A percentile compares a stretch with the other conserved stretches of the same genome.
Evolutionary conservation across 305 asterid genomes (phyloP).

Genomic region (Rubia balearica): DNA sequence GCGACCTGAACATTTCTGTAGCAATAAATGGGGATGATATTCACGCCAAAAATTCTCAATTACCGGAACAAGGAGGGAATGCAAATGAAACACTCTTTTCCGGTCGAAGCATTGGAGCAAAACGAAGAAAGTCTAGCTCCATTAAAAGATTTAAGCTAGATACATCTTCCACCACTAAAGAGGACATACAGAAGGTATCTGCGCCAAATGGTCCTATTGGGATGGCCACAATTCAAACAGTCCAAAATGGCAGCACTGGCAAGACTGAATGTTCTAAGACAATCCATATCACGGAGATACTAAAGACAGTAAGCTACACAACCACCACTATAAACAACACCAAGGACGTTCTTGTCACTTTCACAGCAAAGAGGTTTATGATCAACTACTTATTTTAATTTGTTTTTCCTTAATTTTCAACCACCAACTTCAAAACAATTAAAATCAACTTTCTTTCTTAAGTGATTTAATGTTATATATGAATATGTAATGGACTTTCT

Average conservation of each 20-base stretch:
- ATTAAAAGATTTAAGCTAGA: conserved; percentile 75
- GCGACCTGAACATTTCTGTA: conserved; percentile 45
- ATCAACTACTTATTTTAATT: conserved; percentile 12
- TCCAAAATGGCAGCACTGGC: conserved; percentile 30
- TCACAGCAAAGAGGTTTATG: conserved; percentile 77
- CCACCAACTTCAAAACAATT: not conserved
- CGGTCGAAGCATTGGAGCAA: conserved; percentile 72
- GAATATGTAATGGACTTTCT: too few relatives aligned
- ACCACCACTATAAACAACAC: conserved; percentile 37
- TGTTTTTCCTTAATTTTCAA: conserved; percentile 11
- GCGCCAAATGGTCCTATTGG: conserved; percentile 15
- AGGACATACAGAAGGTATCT: conserved; percentile 26
- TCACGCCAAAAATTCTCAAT: conserved; percentile 7
- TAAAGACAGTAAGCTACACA: conserved; percentile 65
- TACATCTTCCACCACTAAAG: conserved; percentile 22
- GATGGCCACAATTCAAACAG: conserved; percentile 24
- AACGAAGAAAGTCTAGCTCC: conserved; percentile 72
- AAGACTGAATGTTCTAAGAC: conserved; percentile 41
- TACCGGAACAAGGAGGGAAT: conserved; percentile 15
- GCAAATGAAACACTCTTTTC: conserved; percentile 27
- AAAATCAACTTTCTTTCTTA: not conserved
- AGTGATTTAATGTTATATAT: not conserved
- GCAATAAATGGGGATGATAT: not conserved
- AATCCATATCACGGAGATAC: conserved; percentile 49
- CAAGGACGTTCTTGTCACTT: conserved; percentile 60